Evolutionary conservation across 805 yeast species (phyloP).

Genomic region (Teunomyces panamensis): DNA sequence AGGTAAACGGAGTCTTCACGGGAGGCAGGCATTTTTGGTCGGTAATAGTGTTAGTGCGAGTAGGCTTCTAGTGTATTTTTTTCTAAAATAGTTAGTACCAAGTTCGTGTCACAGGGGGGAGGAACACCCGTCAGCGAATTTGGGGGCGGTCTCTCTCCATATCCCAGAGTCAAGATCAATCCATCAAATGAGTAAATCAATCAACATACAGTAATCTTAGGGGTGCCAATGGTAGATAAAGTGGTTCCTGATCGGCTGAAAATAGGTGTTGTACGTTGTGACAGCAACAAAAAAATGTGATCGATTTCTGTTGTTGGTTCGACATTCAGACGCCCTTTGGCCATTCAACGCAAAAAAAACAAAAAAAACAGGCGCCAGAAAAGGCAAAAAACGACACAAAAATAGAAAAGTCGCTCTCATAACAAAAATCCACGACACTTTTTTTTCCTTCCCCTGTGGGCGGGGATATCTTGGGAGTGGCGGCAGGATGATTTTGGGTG

Average conservation of each 20-base stretch:
- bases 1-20: constrained; percentile 98
- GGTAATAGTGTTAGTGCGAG: constrained; percentile 4
- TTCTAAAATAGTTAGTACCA: constrained; percentile 2
- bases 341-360: constrained; percentile 1
- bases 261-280: background rate
- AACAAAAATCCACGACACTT: background rate
- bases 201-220: background rate
- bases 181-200: background rate
- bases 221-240: background rate
- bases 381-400: constrained; percentile 2
- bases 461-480: background rate
- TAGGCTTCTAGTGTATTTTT: background rate
- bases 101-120: background rate
- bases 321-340: constrained; percentile 1
- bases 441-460: background rate
- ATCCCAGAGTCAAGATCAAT: background rate
- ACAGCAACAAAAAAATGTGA: constrained; percentile 6
- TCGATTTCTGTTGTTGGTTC: constrained; percentile 4
- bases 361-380: background rate
- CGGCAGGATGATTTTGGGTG: background rate
- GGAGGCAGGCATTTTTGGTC: constrained; percentile 61
- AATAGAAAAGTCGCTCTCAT: background rate
- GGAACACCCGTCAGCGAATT: background rate
- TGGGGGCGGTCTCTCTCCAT: background rate
- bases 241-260: background rate